phyloP scores from a whole-genome alignment of 2,329 filamentous ascomycete species.

The Nectriaceae sp. region DNA sequence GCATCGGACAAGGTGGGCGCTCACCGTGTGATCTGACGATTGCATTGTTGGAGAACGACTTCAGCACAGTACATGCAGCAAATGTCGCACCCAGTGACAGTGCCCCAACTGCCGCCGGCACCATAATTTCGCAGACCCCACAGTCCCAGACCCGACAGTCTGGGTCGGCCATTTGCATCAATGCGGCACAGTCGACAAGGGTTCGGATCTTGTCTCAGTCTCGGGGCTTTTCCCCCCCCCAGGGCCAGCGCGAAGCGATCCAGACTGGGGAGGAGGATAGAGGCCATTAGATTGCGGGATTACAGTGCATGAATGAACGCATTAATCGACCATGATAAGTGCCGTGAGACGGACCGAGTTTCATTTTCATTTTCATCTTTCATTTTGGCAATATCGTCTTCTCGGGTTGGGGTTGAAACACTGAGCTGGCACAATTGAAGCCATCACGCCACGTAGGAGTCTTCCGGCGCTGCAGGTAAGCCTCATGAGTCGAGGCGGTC shows the following conservation, averaged over 20 bases:
- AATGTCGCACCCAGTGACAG: neutral
- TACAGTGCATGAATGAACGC: neutral
- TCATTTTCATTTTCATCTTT: too few species aligned
- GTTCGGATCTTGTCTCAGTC: slow-evolving; percentile 26
- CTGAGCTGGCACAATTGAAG: too few species aligned
- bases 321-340: too few species aligned
- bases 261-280: neutral
- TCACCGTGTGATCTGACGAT: too few species aligned
- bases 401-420: too few species aligned
- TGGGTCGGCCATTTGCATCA: slow-evolving; percentile 26
- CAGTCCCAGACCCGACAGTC: slow-evolving; percentile 26
- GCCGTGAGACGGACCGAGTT: too few species aligned
- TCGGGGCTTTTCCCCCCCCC: slow-evolving; percentile 14
- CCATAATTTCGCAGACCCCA: slow-evolving; percentile 27
- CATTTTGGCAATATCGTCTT: too few species aligned
- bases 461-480: neutral
- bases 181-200: slow-evolving; percentile 25
- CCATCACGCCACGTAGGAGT: slow-evolving; percentile 5
- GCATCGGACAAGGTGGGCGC: too few species aligned
- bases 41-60: too few species aligned
- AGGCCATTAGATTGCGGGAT: neutral
- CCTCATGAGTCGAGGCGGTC: slow-evolving; percentile 10
- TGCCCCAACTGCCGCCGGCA: slow-evolving; percentile 23
- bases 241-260: neutral
- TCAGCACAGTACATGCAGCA: neutral